These are phyloP conservation scores for Leccinum subrobustum DNA, from an alignment of 1,284 basidiomycete genomes.

Conservation along the genomic window DNA sequence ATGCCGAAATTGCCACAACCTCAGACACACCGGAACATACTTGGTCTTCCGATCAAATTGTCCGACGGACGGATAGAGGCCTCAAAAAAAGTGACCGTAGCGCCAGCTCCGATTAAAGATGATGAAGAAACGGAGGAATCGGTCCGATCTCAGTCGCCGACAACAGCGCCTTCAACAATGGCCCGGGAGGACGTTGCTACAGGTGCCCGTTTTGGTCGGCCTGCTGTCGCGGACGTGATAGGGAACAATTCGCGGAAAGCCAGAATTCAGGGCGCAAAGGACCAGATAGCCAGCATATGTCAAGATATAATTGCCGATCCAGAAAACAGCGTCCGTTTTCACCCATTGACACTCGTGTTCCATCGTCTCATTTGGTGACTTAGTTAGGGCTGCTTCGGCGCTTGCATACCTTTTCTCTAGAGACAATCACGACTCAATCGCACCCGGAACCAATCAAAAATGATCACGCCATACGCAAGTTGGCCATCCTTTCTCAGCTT, in stretches of 20 bases:
- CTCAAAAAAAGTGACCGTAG: slow-evolving; percentile 46
- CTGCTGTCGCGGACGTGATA: slow-evolving; percentile 77
- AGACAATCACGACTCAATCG: slow-evolving; percentile 64
- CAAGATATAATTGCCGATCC: slow-evolving; percentile 88
- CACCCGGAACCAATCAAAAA: slow-evolving; percentile 72
- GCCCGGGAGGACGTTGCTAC: slow-evolving; percentile 65
- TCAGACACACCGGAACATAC: slow-evolving; percentile 51
- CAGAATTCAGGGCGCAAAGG: slow-evolving; percentile 79
- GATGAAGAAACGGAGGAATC: slow-evolving; percentile 38
- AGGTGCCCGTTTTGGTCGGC: slow-evolving; percentile 78
- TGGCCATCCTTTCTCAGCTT: slow-evolving; percentile 88
- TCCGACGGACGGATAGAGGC: slow-evolving; percentile 73
- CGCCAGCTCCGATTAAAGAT: slow-evolving; percentile 37
- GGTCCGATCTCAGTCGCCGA: slow-evolving; percentile 26
- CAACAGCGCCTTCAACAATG: slow-evolving; percentile 26
- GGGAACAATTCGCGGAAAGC: slow-evolving; percentile 63
- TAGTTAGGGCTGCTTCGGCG: slow-evolving; percentile 86
- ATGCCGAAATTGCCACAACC: slow-evolving; percentile 46
- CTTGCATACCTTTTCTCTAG: slow-evolving; percentile 80
- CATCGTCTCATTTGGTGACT: slow-evolving; percentile 19
- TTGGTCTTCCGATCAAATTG: slow-evolving; percentile 83
- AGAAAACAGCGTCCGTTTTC: slow-evolving; percentile 68
- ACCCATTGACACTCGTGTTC: neutral
- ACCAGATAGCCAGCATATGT: slow-evolving; percentile 86
- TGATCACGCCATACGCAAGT: slow-evolving; percentile 80